These are phyloP conservation scores for Volvox carteri DNA, from an alignment of 163 green algal genomes.

Conservation along the genomic window DNA sequence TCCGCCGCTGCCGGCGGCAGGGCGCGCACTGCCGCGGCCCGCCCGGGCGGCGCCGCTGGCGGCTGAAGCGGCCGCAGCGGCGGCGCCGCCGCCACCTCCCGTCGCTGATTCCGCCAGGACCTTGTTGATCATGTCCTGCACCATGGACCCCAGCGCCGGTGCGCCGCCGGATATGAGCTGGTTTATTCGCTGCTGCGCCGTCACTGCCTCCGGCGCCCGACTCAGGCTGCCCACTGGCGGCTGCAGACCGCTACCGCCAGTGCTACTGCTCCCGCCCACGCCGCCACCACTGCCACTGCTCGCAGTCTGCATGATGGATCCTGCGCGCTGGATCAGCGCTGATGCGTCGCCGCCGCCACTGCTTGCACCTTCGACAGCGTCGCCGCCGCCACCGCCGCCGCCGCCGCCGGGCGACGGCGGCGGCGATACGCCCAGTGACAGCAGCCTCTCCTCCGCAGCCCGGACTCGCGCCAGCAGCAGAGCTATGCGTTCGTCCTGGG, in stretches of 20 bases:
- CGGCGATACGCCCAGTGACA: not conserved
- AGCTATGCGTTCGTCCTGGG: constrained; percentile 50
- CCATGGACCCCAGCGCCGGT: constrained; percentile 12
- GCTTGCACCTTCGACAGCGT: not conserved
- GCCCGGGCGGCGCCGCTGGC: not conserved
- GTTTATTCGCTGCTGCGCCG: constrained; percentile 21
- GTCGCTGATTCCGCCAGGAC: not conserved
- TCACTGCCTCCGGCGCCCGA: constrained; percentile 7
- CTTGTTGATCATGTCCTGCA: constrained; percentile 44
- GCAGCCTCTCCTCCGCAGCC: constrained; percentile 10
- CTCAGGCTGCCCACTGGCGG: constrained; percentile 34
- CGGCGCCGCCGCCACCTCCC: not conserved
- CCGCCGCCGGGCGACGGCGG: not conserved
- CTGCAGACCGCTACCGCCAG: constrained; percentile 10
- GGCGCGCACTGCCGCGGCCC: not conserved
- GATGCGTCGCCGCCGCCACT: not conserved
- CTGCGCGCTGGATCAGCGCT: not conserved
- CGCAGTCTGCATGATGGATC: not conserved
- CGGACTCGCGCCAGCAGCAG: constrained; percentile 32
- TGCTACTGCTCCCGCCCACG: not conserved
- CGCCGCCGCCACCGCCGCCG: not conserved
- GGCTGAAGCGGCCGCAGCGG: too few relatives aligned
- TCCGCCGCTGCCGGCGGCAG: not conserved
- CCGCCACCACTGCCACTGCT: not conserved
- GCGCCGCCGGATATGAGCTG: not conserved